Percentiles rank a stretch among this genome's conserved stretches.
Evolutionary conservation across 2,329 filamentous ascomycete genomes (phyloP).

Genomic region (Niveomyces coronatus): DNA sequence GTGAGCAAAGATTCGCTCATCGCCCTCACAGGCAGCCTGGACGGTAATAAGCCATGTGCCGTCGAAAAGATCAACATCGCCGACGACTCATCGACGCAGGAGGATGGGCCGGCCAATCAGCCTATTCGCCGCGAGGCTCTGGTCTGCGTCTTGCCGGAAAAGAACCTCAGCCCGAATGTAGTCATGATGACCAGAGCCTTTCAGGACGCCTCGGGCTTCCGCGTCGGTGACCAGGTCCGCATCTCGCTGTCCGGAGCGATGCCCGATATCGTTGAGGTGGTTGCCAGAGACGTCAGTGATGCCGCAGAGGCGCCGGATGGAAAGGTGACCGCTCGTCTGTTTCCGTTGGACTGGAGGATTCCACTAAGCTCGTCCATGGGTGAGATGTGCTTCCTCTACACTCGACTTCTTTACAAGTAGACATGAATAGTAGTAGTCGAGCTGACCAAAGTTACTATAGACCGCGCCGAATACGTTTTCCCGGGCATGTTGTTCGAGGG

Average conservation of each 20-base stretch:
- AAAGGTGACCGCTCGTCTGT: constrained; percentile 14
- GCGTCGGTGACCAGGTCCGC: constrained; percentile 54
- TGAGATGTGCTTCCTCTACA: constrained; percentile 13
- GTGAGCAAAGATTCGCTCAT: constrained; percentile 37
- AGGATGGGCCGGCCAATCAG: background rate
- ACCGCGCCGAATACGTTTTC: constrained; percentile 56
- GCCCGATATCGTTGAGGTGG: constrained; percentile 45
- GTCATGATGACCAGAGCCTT: constrained; percentile 65
- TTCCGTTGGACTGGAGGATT: constrained; percentile 27
- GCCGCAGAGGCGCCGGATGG: constrained; percentile 25
- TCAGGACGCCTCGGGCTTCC: constrained; percentile 61
- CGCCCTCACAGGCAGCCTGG: constrained; percentile 31
- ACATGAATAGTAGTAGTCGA: background rate
- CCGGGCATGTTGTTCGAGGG: constrained; percentile 63
- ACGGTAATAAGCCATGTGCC: constrained; percentile 32
- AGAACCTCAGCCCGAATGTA: constrained; percentile 56
- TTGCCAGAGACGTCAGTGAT: constrained; percentile 47
- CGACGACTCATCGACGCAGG: constrained; percentile 12
- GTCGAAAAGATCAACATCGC: constrained; percentile 24
- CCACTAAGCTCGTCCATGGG: constrained; percentile 24
- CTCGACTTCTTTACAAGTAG: background rate
- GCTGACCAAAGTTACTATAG: constrained; percentile 22
- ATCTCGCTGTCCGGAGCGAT: constrained; percentile 49
- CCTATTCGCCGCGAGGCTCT: constrained; percentile 32
- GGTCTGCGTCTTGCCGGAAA: constrained; percentile 40